Conservation (phyloP, 352 stramenopile species). For the Phytophthora foliorum region DNA sequence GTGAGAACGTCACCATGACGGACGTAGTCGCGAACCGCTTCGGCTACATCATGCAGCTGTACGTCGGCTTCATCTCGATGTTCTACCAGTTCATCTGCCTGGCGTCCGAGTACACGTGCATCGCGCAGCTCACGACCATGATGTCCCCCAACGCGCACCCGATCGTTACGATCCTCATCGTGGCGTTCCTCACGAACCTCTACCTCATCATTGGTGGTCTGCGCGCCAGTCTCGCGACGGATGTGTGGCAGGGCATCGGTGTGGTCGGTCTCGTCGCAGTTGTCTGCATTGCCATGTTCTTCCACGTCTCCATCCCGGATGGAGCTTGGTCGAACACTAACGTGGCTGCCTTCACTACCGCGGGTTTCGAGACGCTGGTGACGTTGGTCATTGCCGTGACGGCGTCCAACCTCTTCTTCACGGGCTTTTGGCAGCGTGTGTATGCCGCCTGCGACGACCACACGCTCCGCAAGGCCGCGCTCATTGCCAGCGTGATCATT, state of each 20-base stretch:
- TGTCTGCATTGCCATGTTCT: conserved; percentile 66
- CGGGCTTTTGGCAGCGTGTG: conserved; percentile 78
- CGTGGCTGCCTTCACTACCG: conserved; percentile 60
- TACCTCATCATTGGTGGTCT: conserved; percentile 74
- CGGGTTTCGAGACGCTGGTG: conserved; percentile 70
- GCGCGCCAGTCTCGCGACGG: conserved; percentile 66
- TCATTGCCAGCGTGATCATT: conserved; percentile 50
- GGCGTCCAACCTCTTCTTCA: conserved; percentile 75
- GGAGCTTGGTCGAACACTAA: conserved; percentile 52
- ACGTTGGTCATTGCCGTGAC: conserved; percentile 70
- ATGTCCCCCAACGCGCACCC: conserved; percentile 54
- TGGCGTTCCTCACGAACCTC: conserved; percentile 72
- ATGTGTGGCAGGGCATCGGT: conserved; percentile 72
- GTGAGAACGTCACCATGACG: conserved; percentile 71
- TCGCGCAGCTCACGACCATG: conserved; percentile 52
- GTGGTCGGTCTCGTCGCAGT: conserved; percentile 59
- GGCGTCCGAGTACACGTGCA: conserved; percentile 69
- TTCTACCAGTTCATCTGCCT: conserved; percentile 86
- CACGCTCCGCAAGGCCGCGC: conserved; percentile 49
- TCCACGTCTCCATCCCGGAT: conserved; percentile 54
- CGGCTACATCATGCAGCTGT: conserved; percentile 64
- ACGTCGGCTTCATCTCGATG: conserved; percentile 61
- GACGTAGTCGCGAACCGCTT: conserved; percentile 71
- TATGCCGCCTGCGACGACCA: conserved; percentile 57
- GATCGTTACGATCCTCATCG: conserved; percentile 60